Evolutionary conservation across 2,329 filamentous ascomycete genomes (phyloP).

Genomic region (Chrysoporthe deuterocubensis): DNA sequence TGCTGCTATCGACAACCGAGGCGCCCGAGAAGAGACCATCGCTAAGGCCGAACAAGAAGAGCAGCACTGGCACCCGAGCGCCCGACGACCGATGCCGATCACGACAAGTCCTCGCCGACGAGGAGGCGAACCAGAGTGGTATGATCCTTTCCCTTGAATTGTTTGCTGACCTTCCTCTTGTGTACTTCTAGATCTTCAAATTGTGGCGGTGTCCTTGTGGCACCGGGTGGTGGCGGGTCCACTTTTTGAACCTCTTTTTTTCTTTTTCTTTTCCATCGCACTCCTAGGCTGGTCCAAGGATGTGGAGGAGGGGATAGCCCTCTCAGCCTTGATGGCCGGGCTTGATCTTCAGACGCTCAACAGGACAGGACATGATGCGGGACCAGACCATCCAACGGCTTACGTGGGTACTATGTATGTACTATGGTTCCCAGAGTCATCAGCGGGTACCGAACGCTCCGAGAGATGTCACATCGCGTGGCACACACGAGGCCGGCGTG

Average conservation of each 20-base stretch:
- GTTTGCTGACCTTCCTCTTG: neutral
- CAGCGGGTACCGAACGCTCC: neutral
- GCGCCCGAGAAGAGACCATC: neutral
- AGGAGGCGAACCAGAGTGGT: neutral
- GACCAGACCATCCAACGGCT: neutral
- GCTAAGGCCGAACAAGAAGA: neutral
- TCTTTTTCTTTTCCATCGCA: neutral
- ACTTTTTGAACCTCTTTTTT: neutral
- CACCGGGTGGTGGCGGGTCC: conserved; percentile 3
- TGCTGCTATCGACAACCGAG: neutral
- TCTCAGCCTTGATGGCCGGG: neutral
- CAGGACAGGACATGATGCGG: neutral
- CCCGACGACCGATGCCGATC: too few species aligned
- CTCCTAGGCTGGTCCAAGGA: neutral
- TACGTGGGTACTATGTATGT: neutral
- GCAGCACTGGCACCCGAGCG: neutral
- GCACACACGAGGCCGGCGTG: conserved; percentile 2
- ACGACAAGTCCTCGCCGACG: neutral
- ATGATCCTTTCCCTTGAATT: neutral
- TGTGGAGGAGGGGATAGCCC: neutral
- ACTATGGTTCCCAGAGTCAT: neutral
- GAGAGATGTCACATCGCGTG: neutral
- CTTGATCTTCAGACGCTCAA: neutral
- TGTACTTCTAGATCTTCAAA: neutral
- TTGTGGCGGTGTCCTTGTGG: neutral